Evolutionary conservation across 768 basidiomycete species (phyloP), one percentile per base, ranked within the genome.

Genomic region (Xanthoconium purpureum): DNA sequence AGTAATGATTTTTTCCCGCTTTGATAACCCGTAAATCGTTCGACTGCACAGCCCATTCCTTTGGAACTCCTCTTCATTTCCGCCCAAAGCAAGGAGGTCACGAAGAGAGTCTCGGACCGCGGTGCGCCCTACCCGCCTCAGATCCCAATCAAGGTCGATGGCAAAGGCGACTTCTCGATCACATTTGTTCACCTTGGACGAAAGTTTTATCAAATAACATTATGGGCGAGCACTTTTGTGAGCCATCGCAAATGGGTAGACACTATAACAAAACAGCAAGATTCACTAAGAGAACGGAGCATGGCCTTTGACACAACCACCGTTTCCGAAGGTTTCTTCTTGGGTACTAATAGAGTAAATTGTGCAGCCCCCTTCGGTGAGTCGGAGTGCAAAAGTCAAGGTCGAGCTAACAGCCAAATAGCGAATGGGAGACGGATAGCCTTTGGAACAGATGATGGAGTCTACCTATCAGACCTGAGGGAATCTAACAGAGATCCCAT

Each of bases 371-470:
- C 85, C 15, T 86, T 79, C 59, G 69, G 96, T 98, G 66, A 76
- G 94, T 86, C n/a, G 36, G 56, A 36, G n/a, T 33, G 24, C 20
- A 35, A 42, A 39, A 8, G 18, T 0, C 18, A 28, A 8, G 51
- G 28, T 15, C 18, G 4, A 45, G 32, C 53, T 64, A 50, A 60
- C 17, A 29, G 36, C 60, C 11, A 52, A 48, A 36, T 70, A 97
- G 95, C 81, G 66, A 83, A 82, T 54, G 96, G 94, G 13, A 77
- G 88, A 63, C 82, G 87, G 54, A 85, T 97, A 63, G 94, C 91
- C 10, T 98, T 95, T 72, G 97, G 96, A n/a, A 96, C 96, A 5
- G 91, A 95, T 65, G 94, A 98, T 61, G 97, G 97, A 28, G 89
- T 99, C 28, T 99, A 98, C 69, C 81, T 98, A 57, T 93, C 93